These are phyloP conservation scores for Curvularia verruculosa DNA, from an alignment of 2,329 filamentous ascomycete genomes.

Conservation along the genomic window DNA sequence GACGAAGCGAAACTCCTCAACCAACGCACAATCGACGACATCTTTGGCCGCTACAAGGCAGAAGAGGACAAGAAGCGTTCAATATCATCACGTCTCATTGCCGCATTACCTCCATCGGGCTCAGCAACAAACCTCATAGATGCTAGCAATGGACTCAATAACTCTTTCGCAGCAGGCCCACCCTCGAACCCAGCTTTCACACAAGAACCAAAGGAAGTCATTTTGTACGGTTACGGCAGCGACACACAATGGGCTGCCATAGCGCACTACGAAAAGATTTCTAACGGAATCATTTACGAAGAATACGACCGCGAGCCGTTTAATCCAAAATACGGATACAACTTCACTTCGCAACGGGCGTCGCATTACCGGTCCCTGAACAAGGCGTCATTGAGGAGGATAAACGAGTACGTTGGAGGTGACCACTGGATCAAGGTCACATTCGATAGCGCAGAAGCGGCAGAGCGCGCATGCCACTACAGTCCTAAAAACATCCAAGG, in stretches of 20 bases:
- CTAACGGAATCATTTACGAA: conserved; percentile 81
- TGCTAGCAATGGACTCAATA: conserved; percentile 30
- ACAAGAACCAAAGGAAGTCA: conserved; percentile 74
- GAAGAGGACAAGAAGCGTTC: conserved; percentile 40
- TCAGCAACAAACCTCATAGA: conserved; percentile 44
- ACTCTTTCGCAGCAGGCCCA: conserved; percentile 36
- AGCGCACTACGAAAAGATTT: conserved; percentile 84
- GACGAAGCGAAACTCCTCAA: conserved; percentile 57
- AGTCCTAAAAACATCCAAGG: conserved; percentile 56
- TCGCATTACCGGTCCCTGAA: conserved; percentile 72
- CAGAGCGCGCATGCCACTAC: conserved; percentile 56
- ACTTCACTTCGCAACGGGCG: conserved; percentile 71
- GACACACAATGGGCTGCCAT: conserved; percentile 79
- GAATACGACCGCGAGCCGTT: conserved; percentile 91
- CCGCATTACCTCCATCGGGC: conserved; percentile 37
- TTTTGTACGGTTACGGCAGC: conserved; percentile 81
- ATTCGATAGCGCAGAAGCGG: conserved; percentile 57
- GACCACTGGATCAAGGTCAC: conserved; percentile 81
- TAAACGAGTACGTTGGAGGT: conserved; percentile 81
- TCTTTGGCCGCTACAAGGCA: conserved; percentile 50
- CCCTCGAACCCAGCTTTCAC: conserved; percentile 46
- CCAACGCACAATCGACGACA: conserved; percentile 54
- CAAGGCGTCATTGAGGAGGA: conserved; percentile 74
- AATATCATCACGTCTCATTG: conserved; percentile 28
- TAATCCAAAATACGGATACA: conserved; percentile 72